Conservation (phyloP, 2,329 filamentous ascomycete genomes). For the Volutella citrinella region DNA sequence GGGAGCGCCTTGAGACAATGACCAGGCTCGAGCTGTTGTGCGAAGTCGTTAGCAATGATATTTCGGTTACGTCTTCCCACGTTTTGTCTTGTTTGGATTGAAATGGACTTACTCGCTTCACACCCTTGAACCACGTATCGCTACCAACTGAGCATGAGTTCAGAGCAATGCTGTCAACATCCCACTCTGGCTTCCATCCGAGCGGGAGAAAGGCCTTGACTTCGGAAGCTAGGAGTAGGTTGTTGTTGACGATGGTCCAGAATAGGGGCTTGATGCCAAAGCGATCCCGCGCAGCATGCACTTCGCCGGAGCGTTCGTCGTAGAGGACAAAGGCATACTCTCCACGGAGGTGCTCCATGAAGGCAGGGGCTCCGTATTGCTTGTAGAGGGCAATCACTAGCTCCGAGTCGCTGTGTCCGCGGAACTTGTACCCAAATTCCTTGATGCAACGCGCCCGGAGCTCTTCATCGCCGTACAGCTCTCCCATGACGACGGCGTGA, state of each 20-base stretch:
- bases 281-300: slow-evolving; percentile 5
- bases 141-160: too few species aligned
- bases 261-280: slow-evolving; percentile 7
- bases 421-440: slow-evolving; percentile 10
- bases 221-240: slow-evolving; percentile 45
- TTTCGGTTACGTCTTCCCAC: too few species aligned
- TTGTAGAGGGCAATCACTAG: slow-evolving; percentile 11
- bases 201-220: slow-evolving; percentile 51
- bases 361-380: slow-evolving; percentile 5
- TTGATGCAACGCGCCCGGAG: slow-evolving; percentile 1
- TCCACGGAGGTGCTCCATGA: slow-evolving; percentile 7
- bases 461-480: slow-evolving; percentile 53
- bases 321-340: slow-evolving; percentile 7
- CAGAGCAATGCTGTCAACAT: slow-evolving; percentile 44
- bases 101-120: too few species aligned
- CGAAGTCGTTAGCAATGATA: too few species aligned
- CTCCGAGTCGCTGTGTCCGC: slow-evolving; percentile 10
- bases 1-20: slow-evolving; percentile 2
- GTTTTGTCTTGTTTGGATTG: too few species aligned
- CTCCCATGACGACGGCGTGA: slow-evolving; percentile 58
- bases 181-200: slow-evolving; percentile 52
- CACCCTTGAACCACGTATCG: slow-evolving; percentile 49
- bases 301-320: neutral
- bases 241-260: slow-evolving; percentile 2
- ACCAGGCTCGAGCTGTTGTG: too few species aligned